Evolutionary conservation across 371 early-diverging fungal genomes (phyloP), one percentile per base, ranked within the genome.

Genomic region (Capillidium heterosporum): DNA sequence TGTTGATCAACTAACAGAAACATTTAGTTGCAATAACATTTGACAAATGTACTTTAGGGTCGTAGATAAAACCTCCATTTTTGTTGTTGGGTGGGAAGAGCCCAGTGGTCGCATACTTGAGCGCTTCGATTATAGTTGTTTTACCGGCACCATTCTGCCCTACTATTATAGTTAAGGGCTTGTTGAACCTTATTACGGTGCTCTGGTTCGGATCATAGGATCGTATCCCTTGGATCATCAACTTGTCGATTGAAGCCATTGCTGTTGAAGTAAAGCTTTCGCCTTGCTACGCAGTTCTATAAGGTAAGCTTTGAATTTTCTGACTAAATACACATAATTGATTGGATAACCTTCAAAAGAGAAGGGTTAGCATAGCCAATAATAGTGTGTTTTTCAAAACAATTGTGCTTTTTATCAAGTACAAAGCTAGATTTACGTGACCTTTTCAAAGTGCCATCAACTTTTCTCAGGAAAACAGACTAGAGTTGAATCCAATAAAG

Each of bases 111-210:
- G 86, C 86, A 72, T 96, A 99, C 67, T 93, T 95, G 17, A 99
- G 72, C 57, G 91, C 79, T 67, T 99, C 99, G 58, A 99, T 95
- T 57, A 99, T 89, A 1, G 99, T 99, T 3, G 99, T 99, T 67
- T 99, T 99, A 19, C 99, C 99, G 17, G 92, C 82, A 0, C 99
- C 99, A 70, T 99, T 99, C 56, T 82, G 80, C 0, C 99, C 99
- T 19, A 98, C 89, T 60, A 99, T 98, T n/a, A 99, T 66, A 0
- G 99, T 99, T 32, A 99, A 73, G 0, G 99, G 99, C 3, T 86
- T 78, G 54, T 80, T 80, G 62, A 99, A 96, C 28, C 90, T 81
- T 11, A 99, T 85, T 42, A 82, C 81, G 11, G 77, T 72, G 17
- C 80, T 66, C 46, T 77, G 73, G 29, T 90, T 77, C 0, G 96